phyloP scores from a whole-genome alignment of 306 rosid genomes.

The Gillenia trifoliata region DNA sequence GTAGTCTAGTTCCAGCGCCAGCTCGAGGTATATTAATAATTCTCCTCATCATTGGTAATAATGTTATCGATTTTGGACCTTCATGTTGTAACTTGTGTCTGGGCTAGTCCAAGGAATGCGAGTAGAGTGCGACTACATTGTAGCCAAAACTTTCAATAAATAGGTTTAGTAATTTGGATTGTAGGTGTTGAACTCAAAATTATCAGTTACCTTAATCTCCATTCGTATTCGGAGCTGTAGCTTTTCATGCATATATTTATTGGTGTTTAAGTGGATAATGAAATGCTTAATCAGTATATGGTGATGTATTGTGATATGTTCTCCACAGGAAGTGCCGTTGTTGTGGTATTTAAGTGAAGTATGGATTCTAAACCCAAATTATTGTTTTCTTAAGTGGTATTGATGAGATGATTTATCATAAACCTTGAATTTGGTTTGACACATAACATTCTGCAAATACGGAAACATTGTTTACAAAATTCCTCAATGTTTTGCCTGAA shows the following conservation, averaged over 20 bases:
- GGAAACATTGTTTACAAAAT: neutral
- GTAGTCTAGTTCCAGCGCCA: slow-evolving; percentile 25
- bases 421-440: neutral
- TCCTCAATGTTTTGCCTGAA: neutral
- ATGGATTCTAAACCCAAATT: neutral
- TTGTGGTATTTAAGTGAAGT: neutral
- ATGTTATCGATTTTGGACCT: neutral
- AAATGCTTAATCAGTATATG: neutral
- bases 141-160: neutral
- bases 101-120: neutral
- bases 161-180: neutral
- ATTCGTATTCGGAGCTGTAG: neutral
- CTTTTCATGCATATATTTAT: neutral
- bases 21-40: slow-evolving; percentile 59
- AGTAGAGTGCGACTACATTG: neutral
- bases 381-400: neutral
- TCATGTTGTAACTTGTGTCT: neutral
- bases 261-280: neutral
- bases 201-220: neutral
- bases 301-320: neutral
- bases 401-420: neutral
- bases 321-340: neutral
- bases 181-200: neutral
- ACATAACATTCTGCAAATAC: neutral
- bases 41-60: slow-evolving; percentile 7